Evolutionary conservation across 2,329 filamentous ascomycete genomes (phyloP).

Genomic region (Clarireedia hainanense): DNA sequence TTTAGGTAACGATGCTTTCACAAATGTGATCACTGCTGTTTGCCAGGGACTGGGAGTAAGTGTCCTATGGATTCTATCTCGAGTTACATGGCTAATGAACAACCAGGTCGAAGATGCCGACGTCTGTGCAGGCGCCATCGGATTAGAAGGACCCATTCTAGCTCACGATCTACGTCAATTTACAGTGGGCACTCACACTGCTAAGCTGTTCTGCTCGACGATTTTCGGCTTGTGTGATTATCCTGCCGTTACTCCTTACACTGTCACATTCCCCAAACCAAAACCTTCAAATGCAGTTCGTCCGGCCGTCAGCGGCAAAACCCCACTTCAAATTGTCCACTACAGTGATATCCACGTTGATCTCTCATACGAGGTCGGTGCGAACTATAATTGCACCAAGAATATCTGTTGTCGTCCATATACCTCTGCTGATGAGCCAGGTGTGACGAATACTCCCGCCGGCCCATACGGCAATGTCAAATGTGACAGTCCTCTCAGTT

Average conservation of each 20-base stretch:
- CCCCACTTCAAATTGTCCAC: slow-evolving; percentile 31
- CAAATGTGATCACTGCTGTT: too few relatives aligned
- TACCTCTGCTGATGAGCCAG: slow-evolving; percentile 29
- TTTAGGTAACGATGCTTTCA: too few relatives aligned
- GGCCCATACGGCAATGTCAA: slow-evolving; percentile 31
- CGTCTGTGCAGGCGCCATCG: too few relatives aligned
- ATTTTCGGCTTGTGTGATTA: slow-evolving; percentile 36
- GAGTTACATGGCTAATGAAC: too few relatives aligned
- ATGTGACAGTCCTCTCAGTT: slow-evolving; percentile 31
- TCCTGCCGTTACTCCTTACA: slow-evolving; percentile 29
- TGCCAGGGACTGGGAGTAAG: too few relatives aligned
- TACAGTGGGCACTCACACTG: slow-evolving; percentile 26
- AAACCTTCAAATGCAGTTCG: slow-evolving; percentile 21
- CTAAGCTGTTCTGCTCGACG: slow-evolving; percentile 43
- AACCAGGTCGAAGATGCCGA: too few relatives aligned
- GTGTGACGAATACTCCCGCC: slow-evolving; percentile 30
- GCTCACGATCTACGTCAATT: too few relatives aligned
- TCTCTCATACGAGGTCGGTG: slow-evolving; percentile 31
- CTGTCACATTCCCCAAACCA: slow-evolving; percentile 29
- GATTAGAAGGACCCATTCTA: too few relatives aligned
- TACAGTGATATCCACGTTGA: slow-evolving; percentile 36
- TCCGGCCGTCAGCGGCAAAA: slow-evolving; percentile 18
- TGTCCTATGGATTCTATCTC: too few relatives aligned
- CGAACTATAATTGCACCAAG: slow-evolving; percentile 34
- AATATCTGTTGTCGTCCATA: slow-evolving; percentile 35